These are phyloP conservation scores for Nicotiana tabacum DNA, from an alignment of 257 asterid species.

Conservation along the genomic window DNA sequence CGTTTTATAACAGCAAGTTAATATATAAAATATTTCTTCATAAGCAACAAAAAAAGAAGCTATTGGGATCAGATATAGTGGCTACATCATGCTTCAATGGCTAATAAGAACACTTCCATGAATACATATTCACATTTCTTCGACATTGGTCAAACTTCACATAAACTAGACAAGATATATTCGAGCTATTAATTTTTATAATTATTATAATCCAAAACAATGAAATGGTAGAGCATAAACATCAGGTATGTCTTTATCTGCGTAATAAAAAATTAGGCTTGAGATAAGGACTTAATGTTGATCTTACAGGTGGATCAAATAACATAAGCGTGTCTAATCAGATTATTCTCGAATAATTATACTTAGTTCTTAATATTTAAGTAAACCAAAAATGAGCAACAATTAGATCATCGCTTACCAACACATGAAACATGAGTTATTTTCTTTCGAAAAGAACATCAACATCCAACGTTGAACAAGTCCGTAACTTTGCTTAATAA, in stretches of 20 bases:
- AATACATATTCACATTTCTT: background rate
- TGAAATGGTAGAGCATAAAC: background rate
- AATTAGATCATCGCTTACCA: background rate
- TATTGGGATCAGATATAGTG: background rate
- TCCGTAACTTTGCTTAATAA: background rate
- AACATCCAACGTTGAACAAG: background rate
- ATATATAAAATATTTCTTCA: no score
- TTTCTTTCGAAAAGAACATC: background rate
- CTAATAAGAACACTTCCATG: background rate
- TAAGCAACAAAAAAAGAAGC: no score
- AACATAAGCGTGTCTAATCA: no score
- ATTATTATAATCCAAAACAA: no score
- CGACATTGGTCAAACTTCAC: background rate
- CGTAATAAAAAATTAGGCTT: background rate
- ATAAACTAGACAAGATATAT: background rate
- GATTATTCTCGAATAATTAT: background rate
- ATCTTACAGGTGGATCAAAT: background rate
- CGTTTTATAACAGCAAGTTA: no score
- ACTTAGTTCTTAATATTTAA: background rate
- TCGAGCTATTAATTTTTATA: background rate
- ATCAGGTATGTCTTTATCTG: background rate
- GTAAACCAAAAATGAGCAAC: background rate
- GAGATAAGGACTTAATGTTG: background rate
- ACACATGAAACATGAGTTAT: background rate
- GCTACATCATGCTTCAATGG: background rate